A percentile compares a stretch with the other conserved stretches of the same genome.
phyloP scores from a whole-genome alignment of 441 rosid species.

The Gossypium davidsonii region DNA sequence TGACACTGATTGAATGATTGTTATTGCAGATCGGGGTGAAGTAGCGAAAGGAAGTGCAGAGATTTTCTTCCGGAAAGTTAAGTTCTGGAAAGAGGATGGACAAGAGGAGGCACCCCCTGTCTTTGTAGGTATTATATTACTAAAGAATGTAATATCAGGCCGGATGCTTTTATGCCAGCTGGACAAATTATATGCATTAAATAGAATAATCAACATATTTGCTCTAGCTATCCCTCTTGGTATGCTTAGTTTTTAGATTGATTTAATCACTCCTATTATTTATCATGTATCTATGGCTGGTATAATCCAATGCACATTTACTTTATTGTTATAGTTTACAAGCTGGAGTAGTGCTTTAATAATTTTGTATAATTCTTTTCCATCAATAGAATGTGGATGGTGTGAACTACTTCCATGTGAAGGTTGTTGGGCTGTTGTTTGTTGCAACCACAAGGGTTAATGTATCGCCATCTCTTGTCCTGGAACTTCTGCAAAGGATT shows the following conservation, averaged over 20 bases:
- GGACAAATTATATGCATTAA: neutral
- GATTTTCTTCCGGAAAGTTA: slow-evolving; percentile 87
- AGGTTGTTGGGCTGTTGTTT: slow-evolving; percentile 74
- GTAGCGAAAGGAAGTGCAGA: slow-evolving; percentile 72
- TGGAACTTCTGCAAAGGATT: slow-evolving; percentile 93
- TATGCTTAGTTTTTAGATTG: neutral
- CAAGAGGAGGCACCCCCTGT: slow-evolving; percentile 97
- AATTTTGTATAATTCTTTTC: neutral
- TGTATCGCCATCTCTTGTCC: slow-evolving; percentile 76
- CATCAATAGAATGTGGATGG: slow-evolving; percentile 63
- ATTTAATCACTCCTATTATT: neutral
- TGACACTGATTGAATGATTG: neutral
- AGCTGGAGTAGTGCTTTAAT: neutral
- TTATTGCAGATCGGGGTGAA: slow-evolving; percentile 55
- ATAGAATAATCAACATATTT: neutral
- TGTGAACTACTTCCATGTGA: slow-evolving; percentile 74
- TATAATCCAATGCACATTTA: neutral
- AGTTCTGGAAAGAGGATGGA: slow-evolving; percentile 92
- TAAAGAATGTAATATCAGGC: slow-evolving; percentile 13
- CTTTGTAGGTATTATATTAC: slow-evolving; percentile 79
- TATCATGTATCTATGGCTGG: neutral
- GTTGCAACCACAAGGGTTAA: slow-evolving; percentile 91
- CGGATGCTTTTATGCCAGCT: neutral
- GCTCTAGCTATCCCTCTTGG: neutral
- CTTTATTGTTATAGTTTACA: neutral